These are phyloP conservation scores for Salvia hispanica DNA, from an alignment of 257 asterid genomes.

Conservation along the genomic window DNA sequence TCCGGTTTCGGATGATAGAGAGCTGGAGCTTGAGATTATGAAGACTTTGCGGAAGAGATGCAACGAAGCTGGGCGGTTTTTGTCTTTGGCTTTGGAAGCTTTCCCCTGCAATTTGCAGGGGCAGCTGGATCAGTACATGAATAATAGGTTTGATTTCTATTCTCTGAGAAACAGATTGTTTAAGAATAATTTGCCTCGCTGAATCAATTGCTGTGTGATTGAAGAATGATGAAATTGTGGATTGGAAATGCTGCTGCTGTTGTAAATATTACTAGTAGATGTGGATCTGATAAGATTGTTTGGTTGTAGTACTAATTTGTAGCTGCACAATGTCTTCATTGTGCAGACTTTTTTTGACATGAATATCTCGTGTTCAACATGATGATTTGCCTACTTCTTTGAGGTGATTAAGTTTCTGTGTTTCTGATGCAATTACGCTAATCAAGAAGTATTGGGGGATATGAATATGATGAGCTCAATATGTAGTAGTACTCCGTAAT, in stretches of 20 bases:
- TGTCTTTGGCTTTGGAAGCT: slow-evolving; percentile 75
- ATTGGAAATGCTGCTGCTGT: neutral
- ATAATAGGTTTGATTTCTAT: slow-evolving; percentile 46
- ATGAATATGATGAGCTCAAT: neutral
- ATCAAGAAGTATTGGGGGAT: neutral
- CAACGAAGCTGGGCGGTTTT: slow-evolving; percentile 47
- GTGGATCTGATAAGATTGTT: slow-evolving; percentile 1
- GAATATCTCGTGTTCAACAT: slow-evolving; percentile 11
- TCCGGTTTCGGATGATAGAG: slow-evolving; percentile 71
- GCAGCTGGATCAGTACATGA: slow-evolving; percentile 61
- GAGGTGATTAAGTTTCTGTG: slow-evolving; percentile 7
- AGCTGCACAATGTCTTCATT: neutral
- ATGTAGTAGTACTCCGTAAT: neutral
- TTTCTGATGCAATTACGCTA: neutral
- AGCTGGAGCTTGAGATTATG: slow-evolving; percentile 74
- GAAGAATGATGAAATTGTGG: neutral
- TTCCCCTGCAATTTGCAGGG: slow-evolving; percentile 71
- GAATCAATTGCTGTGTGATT: slow-evolving; percentile 2
- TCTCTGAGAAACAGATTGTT: neutral
- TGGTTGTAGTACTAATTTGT: neutral
- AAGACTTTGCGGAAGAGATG: slow-evolving; percentile 62
- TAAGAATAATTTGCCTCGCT: neutral
- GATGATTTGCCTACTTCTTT: slow-evolving; percentile 1
- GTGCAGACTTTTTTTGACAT: slow-evolving; percentile 3
- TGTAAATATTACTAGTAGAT: neutral